These are phyloP conservation scores for Sclerotinia minor DNA, from an alignment of 2,329 filamentous ascomycete genomes.

Conservation along the genomic window DNA sequence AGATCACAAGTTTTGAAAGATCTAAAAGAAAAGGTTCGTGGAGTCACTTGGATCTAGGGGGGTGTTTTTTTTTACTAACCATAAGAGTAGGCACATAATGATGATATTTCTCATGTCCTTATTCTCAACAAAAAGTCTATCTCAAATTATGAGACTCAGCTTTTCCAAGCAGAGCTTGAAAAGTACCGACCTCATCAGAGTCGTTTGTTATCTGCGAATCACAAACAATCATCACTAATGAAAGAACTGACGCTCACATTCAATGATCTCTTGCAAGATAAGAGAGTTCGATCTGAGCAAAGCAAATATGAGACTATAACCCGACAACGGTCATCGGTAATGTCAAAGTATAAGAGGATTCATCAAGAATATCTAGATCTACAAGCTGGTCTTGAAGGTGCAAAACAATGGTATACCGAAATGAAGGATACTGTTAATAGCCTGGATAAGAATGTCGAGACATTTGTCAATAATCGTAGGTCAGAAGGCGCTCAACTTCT, in stretches of 20 bases:
- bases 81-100: conserved; percentile 73
- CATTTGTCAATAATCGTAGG: conserved; percentile 91
- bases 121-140: conserved; percentile 98
- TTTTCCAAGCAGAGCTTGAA: conserved; percentile 95
- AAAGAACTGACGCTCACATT: conserved; percentile 91
- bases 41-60: background rate
- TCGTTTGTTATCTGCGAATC: conserved; percentile 85
- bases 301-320: conserved; percentile 91
- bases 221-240: conserved; percentile 92
- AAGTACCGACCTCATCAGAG: conserved; percentile 95
- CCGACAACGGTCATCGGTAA: conserved; percentile 74
- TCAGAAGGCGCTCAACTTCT: conserved; percentile 90
- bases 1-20: conserved; percentile 91
- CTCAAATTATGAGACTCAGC: conserved; percentile 82
- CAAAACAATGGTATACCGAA: conserved; percentile 90
- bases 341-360: conserved; percentile 84
- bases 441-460: conserved; percentile 91
- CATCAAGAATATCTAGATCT: conserved; percentile 93
- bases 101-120: conserved; percentile 95
- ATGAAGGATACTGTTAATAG: conserved; percentile 95
- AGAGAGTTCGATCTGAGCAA: conserved; percentile 88
- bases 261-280: conserved; percentile 86
- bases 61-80: conserved; percentile 27
- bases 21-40: conserved; percentile 89
- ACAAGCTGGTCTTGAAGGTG: conserved; percentile 78